Conservation (phyloP, 2,329 filamentous ascomycete genomes). For the Trichophyton simii region DNA sequence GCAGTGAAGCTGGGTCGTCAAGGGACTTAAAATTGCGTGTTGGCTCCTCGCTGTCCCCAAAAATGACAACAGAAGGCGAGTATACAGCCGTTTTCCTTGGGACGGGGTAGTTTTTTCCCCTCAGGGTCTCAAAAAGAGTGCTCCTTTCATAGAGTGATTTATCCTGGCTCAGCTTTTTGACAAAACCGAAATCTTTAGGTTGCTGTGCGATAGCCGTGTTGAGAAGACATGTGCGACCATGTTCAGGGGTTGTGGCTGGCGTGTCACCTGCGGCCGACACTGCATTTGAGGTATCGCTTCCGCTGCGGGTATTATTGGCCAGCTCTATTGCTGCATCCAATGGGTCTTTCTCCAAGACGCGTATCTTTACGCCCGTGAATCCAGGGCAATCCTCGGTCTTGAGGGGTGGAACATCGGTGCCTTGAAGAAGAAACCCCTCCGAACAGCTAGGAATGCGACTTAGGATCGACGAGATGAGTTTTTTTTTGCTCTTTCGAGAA, state of each 20-base stretch:
- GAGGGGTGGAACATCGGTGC: not conserved
- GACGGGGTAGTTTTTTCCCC: constrained; percentile 7
- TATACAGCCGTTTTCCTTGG: constrained; percentile 5
- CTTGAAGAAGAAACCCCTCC: not conserved
- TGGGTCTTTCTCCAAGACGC: not conserved
- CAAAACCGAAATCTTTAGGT: constrained; percentile 4
- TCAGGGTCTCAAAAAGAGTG: constrained; percentile 7
- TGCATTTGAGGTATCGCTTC: not conserved
- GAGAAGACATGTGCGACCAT: constrained; percentile 4
- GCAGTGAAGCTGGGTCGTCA: constrained; percentile 1
- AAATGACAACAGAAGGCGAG: constrained; percentile 8
- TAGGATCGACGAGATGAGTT: not conserved
- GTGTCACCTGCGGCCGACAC: not conserved
- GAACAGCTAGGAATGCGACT: not conserved
- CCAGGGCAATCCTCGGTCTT: constrained; percentile 2
- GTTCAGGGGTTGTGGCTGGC: not conserved
- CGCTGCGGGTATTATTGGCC: not conserved
- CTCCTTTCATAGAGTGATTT: constrained; percentile 10
- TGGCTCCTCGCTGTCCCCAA: constrained; percentile 2
- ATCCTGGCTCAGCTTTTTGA: constrained; percentile 5
- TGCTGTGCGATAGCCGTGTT: constrained; percentile 9
- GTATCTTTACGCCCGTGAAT: not conserved
- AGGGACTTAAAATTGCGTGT: constrained; percentile 7
- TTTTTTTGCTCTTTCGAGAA: not conserved
- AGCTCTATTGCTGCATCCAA: constrained; percentile 2